Evolutionary conservation across 1,284 basidiomycete genomes (phyloP).

Genomic region (Violaceomyces palustris): DNA sequence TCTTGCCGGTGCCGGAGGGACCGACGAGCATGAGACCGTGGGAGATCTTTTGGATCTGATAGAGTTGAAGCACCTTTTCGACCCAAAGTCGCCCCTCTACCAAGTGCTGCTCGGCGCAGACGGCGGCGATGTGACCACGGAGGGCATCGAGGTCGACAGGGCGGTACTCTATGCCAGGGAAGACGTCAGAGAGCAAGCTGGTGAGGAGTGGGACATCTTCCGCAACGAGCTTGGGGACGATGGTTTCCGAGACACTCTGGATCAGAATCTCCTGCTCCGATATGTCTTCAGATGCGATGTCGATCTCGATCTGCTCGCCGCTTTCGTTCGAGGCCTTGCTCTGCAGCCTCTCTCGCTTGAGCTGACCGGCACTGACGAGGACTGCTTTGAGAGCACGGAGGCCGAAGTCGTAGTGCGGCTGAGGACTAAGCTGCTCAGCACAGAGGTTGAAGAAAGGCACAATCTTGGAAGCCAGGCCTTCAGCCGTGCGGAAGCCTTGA

Average conservation of each 20-base stretch:
- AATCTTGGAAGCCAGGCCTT: constrained; percentile 90
- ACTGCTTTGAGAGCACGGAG: constrained; percentile 95
- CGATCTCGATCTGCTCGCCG: constrained; percentile 5
- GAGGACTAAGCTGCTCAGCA: constrained; percentile 89
- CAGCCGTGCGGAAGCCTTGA: constrained; percentile 96
- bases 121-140: constrained; percentile 74
- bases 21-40: constrained; percentile 99
- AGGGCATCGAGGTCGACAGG: constrained; percentile 84
- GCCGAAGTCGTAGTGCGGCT: constrained; percentile 99
- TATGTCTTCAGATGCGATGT: constrained; percentile 51
- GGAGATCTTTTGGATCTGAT: constrained; percentile 98
- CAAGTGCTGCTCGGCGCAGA: constrained; percentile 80
- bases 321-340: constrained; percentile 1
- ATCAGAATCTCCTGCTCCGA: constrained; percentile 95
- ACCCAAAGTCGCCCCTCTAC: constrained; percentile 85
- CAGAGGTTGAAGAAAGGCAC: constrained; percentile 99
- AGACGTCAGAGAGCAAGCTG: constrained; percentile 91
- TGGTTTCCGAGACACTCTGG: constrained; percentile 98
- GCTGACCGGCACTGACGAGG: constrained; percentile 88
- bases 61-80: constrained; percentile 91
- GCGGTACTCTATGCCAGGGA: constrained; percentile 87
- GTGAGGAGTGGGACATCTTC: constrained; percentile 93
- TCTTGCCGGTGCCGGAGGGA: constrained; percentile 93
- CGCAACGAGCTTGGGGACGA: constrained; percentile 94
- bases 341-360: constrained; percentile 71